Percentiles rank a stretch among this genome's conserved stretches.
These are phyloP conservation scores for Candida ficus DNA, from an alignment of 805 yeast genomes.

Conservation along the genomic window DNA sequence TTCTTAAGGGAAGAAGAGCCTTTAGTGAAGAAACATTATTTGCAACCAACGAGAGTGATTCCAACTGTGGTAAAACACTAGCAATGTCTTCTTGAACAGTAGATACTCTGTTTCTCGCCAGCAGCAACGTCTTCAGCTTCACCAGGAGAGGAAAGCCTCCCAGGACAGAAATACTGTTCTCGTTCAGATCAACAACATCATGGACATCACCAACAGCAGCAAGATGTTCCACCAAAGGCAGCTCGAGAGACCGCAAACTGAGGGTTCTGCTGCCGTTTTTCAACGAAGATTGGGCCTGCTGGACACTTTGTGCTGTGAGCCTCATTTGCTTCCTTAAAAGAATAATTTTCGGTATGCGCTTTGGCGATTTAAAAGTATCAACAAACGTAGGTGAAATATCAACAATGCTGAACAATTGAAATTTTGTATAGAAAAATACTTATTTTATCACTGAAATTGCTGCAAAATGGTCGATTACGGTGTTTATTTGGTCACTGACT, in stretches of 20 bases:
- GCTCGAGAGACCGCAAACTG: conserved; percentile 34
- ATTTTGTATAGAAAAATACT: background rate
- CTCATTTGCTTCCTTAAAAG: too few species aligned
- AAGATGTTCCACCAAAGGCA: conserved; percentile 41
- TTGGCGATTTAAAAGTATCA: too few species aligned
- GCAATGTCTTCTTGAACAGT: conserved; percentile 32
- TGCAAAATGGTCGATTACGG: conserved; percentile 42
- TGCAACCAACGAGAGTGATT: conserved; percentile 45
- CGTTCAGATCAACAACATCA: conserved; percentile 66
- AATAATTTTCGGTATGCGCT: conserved; percentile 3
- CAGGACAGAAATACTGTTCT: conserved; percentile 61
- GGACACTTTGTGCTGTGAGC: too few species aligned
- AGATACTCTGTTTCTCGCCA: conserved; percentile 58
- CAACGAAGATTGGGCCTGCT: too few species aligned
- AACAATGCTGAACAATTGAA: too few species aligned
- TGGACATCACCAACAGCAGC: conserved; percentile 34
- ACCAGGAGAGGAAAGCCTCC: conserved; percentile 41
- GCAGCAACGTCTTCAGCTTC: conserved; percentile 46
- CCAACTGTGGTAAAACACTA: conserved; percentile 40
- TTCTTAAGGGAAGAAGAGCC: conserved; percentile 35
- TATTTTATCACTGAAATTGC: background rate
- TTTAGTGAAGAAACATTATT: conserved; percentile 45
- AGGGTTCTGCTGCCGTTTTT: conserved; percentile 38
- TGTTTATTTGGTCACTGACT: conserved; percentile 75
- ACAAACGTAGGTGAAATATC: too few species aligned